phyloP scores from a whole-genome alignment of 768 basidiomycete species.

The Solioccasus polychromus region DNA sequence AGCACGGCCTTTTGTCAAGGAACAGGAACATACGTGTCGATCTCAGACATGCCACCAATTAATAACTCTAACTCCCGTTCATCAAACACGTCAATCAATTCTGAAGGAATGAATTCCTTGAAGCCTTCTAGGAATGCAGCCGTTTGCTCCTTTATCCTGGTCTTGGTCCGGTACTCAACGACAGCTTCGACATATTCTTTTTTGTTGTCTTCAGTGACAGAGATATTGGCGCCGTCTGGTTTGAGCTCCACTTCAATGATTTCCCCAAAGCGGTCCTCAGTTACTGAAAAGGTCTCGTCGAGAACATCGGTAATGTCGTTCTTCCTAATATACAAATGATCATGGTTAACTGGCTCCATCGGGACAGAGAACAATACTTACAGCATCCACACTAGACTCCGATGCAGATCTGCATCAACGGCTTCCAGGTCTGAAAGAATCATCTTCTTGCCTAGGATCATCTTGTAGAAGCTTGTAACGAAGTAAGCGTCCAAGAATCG shows the following conservation, averaged over 20 bases:
- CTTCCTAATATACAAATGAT: slow-evolving; percentile 41
- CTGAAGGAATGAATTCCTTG: slow-evolving; percentile 77
- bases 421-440: slow-evolving; percentile 64
- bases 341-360: slow-evolving; percentile 1
- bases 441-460: slow-evolving; percentile 62
- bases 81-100: slow-evolving; percentile 86
- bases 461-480: slow-evolving; percentile 79
- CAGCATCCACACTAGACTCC: slow-evolving; percentile 76
- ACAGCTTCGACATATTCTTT: slow-evolving; percentile 74
- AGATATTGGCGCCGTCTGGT: slow-evolving; percentile 54
- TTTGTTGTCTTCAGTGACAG: slow-evolving; percentile 75
- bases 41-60: slow-evolving; percentile 92
- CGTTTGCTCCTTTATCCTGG: slow-evolving; percentile 80
- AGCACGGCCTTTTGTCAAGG: background rate
- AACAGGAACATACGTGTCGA: slow-evolving; percentile 62
- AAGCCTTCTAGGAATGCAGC: slow-evolving; percentile 84
- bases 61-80: slow-evolving; percentile 86
- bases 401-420: slow-evolving; percentile 64
- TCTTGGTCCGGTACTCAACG: slow-evolving; percentile 80
- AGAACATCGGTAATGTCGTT: slow-evolving; percentile 75
- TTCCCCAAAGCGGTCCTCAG: slow-evolving; percentile 76
- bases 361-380: slow-evolving; percentile 34
- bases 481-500: slow-evolving; percentile 80
- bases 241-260: slow-evolving; percentile 64
- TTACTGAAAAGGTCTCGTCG: slow-evolving; percentile 69